Conservation (phyloP, 2,329 filamentous ascomycete genomes). For the Calonectria fujianensis region DNA sequence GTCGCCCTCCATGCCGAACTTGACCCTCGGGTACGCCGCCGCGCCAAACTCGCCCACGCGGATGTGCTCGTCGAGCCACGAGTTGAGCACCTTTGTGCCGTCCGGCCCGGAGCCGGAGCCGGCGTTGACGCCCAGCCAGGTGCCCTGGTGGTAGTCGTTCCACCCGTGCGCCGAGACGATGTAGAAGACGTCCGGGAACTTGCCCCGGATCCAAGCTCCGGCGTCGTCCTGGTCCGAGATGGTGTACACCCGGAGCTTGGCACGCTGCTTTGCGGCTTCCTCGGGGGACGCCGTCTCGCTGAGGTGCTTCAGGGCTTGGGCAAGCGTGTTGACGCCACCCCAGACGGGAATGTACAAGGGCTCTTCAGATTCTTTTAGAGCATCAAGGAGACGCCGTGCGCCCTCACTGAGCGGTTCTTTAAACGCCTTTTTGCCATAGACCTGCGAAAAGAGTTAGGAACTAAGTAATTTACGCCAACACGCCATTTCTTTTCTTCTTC, state of each 20-base stretch:
- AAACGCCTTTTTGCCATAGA: slow-evolving; percentile 52
- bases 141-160: slow-evolving; percentile 71
- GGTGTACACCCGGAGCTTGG: slow-evolving; percentile 69
- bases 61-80: slow-evolving; percentile 71
- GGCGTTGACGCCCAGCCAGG: slow-evolving; percentile 72
- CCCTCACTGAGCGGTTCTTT: slow-evolving; percentile 57
- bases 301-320: slow-evolving; percentile 66
- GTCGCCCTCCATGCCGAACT: slow-evolving; percentile 71
- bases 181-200: slow-evolving; percentile 73
- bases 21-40: slow-evolving; percentile 63
- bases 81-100: slow-evolving; percentile 63
- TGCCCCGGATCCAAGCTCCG: slow-evolving; percentile 72
- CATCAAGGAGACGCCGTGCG: slow-evolving; percentile 62
- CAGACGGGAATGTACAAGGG: slow-evolving; percentile 71
- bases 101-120: slow-evolving; percentile 12
- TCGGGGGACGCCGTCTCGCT: slow-evolving; percentile 43
- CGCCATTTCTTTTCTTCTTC: too few species aligned
- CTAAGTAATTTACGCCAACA: not conserved
- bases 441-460: not conserved
- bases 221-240: slow-evolving; percentile 77
- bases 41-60: slow-evolving; percentile 66
- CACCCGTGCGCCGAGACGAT: slow-evolving; percentile 73
- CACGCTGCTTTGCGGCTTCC: slow-evolving; percentile 60
- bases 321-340: slow-evolving; percentile 72
- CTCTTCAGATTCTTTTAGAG: slow-evolving; percentile 48